Base-by-base conservation (phyloP, 1,139 yeast species). In the Kodamaea plutei region DNA sequence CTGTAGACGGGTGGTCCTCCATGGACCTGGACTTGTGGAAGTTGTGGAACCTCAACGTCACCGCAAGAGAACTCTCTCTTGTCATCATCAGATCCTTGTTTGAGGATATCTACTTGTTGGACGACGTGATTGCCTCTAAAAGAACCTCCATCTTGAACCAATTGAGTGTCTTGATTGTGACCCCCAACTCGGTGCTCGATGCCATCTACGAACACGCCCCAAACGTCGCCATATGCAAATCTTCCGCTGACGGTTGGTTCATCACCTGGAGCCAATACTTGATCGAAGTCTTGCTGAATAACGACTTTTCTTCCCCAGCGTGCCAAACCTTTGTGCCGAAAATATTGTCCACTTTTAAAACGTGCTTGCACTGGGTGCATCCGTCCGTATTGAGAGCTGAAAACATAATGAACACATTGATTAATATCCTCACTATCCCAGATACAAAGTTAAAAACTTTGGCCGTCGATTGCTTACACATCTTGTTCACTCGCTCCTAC, bases 61-160 rank as follows among this genome's bases (percentile, higher is more conserved):
- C 76, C 10, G 67, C 84, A 5, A 70, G 95, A 39, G 95, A 88
- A 49, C 62, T 93, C 30, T 70, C 91, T 2, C 61, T 91, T 19
- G 76, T 84, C 19, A 82, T 91, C 7, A 73, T 85, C 42, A 69
- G 96, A 47, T 87, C 95, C 1, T 61, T 93, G 23, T 91, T 91
- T 50, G 99, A 93, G 58, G 98, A 93, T 52, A 76, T 89, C n/a
- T 93, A 88, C 50, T 64, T 91, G 31, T 68, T 91, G 32, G 98
- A 91, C 45, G 98, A 91, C 50, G 84, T 96, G 13, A 73, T 85
- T 10, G 96, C 96, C 2, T 71, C 91, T 25, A 82, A 79, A 46
- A 72, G 97, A 49, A 77, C 84, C 34, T 72, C 79, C n/a, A 71
- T 83, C 3, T 69, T 93, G 31, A 82, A 83, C 36, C 89, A 94